phyloP scores from a whole-genome alignment of 345 rosid genomes.

The Camelina laxa region DNA sequence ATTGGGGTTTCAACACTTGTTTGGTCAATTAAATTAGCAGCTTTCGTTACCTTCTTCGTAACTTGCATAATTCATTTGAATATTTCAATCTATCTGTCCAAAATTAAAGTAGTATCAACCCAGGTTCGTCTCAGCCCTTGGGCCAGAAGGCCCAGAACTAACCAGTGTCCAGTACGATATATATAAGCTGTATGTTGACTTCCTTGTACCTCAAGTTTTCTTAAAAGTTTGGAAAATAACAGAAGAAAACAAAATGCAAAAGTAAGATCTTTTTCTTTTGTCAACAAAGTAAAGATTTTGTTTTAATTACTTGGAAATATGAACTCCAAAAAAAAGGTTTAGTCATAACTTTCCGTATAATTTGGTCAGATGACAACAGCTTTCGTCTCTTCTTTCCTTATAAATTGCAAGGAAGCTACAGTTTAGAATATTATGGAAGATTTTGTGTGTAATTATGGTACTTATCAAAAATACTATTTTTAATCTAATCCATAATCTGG shows the following conservation, averaged over 20 bases:
- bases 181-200: background rate
- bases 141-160: background rate
- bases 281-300: conserved; percentile 16
- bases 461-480: background rate
- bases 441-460: conserved; percentile 2
- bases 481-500: background rate
- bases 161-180: too few species aligned
- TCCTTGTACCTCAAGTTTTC: conserved; percentile 36
- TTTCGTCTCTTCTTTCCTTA: background rate
- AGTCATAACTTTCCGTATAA: background rate
- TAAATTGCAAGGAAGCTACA: conserved; percentile 10
- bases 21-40: too few species aligned
- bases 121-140: background rate
- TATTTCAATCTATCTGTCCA: too few species aligned
- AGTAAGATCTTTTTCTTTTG: background rate
- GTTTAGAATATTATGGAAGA: background rate
- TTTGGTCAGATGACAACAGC: background rate
- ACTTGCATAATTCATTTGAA: too few species aligned
- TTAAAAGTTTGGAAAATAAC: background rate
- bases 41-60: too few species aligned
- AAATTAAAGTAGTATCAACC: background rate
- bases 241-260: background rate
- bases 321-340: background rate
- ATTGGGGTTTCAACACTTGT: background rate
- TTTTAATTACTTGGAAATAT: background rate